phyloP scores from a whole-genome alignment of 129 eudicot species.

The Silybum marianum region DNA sequence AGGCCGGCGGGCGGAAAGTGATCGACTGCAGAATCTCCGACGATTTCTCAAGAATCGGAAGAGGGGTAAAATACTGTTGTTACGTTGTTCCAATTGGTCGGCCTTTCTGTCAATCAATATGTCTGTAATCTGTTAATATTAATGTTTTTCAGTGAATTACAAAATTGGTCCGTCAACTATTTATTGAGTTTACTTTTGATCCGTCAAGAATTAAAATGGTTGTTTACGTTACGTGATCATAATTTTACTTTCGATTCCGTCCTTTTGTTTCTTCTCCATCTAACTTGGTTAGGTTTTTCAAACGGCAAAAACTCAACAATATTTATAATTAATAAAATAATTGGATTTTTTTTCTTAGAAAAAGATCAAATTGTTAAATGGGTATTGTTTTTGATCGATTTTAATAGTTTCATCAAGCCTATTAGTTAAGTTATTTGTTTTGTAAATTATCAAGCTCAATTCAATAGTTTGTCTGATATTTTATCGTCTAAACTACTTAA shows the following conservation, averaged over 20 bases:
- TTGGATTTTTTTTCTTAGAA: too few relatives aligned
- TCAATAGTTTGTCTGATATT: too few relatives aligned
- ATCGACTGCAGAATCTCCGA: constrained; percentile 36
- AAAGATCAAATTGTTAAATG: too few relatives aligned
- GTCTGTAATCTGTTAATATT: constrained; percentile 11
- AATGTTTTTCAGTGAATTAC: neutral
- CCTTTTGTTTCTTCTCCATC: neutral
- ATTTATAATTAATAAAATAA: too few relatives aligned
- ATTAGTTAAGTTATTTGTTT: too few relatives aligned
- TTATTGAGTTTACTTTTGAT: neutral
- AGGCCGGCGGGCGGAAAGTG: constrained; percentile 21
- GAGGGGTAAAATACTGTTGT: constrained; percentile 6
- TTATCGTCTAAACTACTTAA: too few relatives aligned
- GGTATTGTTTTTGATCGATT: too few relatives aligned
- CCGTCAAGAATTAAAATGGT: neutral
- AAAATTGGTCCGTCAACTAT: neutral
- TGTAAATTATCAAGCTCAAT: too few relatives aligned
- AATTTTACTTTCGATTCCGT: neutral
- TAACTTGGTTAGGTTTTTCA: neutral
- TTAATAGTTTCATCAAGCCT: too few relatives aligned
- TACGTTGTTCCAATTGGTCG: constrained; percentile 33
- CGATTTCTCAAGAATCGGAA: neutral
- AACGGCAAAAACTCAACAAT: too few relatives aligned
- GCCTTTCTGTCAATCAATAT: constrained; percentile 38
- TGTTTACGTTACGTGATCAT: neutral